These are phyloP conservation scores for Tetracentron sinense DNA, from an alignment of 164 flowering plant species.

Conservation along the genomic window DNA sequence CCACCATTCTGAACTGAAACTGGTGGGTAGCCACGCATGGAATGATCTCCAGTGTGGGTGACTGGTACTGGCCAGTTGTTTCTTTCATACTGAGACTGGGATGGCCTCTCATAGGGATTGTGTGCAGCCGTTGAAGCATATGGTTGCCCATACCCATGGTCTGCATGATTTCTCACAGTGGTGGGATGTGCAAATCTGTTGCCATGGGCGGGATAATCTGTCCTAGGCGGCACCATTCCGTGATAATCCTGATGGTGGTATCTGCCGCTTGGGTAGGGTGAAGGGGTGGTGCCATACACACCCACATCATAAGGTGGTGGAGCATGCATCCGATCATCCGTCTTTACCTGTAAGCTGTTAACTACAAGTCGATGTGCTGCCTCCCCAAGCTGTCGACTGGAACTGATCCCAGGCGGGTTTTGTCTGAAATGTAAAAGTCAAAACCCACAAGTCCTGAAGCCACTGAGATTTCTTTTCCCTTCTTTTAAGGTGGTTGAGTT, in stretches of 20 bases:
- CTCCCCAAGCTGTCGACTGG: conserved; percentile 81
- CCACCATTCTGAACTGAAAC: conserved; percentile 26
- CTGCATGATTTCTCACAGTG: conserved; percentile 6
- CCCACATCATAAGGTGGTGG: conserved; percentile 24
- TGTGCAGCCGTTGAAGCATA: conserved; percentile 18
- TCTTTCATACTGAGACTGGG: conserved; percentile 25
- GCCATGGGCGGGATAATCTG: conserved; percentile 18
- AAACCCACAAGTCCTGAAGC: not conserved
- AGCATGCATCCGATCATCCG: conserved; percentile 20
- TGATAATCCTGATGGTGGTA: conserved; percentile 21
- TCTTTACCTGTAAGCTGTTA: conserved; percentile 63
- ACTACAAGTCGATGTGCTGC: conserved; percentile 81
- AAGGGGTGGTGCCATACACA: conserved; percentile 14
- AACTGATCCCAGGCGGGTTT: conserved; percentile 46
- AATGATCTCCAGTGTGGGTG: conserved; percentile 7
- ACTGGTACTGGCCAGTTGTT: conserved; percentile 18
- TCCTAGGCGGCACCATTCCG: conserved; percentile 15
- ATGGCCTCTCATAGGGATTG: conserved; percentile 16
- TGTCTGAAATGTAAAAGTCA: conserved; percentile 30
- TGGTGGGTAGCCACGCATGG: conserved; percentile 16
- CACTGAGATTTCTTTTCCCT: not conserved
- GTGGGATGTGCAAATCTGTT: conserved; percentile 7
- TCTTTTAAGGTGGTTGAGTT: not conserved
- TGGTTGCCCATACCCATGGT: conserved; percentile 24
- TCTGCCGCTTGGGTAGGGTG: conserved; percentile 23